Evolutionary conservation across 2,329 filamentous ascomycete species (phyloP).

Genomic region (Cladorrhinum sp.): DNA sequence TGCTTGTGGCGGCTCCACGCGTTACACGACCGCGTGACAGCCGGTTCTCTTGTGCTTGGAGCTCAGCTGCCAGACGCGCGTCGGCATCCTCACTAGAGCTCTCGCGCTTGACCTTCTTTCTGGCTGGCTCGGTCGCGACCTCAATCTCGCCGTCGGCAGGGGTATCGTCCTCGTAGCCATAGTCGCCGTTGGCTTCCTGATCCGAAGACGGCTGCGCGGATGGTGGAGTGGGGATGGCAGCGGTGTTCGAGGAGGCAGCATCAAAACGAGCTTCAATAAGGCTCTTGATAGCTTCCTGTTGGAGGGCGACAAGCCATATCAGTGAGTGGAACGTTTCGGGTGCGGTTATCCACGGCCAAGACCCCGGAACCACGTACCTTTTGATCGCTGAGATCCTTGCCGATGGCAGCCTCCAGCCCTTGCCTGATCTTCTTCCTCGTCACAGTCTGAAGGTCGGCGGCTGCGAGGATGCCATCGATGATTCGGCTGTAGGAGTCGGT

Average conservation of each 20-base stretch:
- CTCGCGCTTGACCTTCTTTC: conserved; percentile 67
- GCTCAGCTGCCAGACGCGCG: conserved; percentile 77
- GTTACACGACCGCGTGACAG: conserved; percentile 66
- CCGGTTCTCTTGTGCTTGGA: conserved; percentile 90
- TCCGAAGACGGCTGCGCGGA: conserved; percentile 36
- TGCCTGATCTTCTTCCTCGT: conserved; percentile 61
- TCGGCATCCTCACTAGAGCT: conserved; percentile 68
- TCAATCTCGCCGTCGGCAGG: conserved; percentile 44
- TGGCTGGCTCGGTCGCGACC: conserved; percentile 46
- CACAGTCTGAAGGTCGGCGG: conserved; percentile 59
- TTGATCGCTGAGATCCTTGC: conserved; percentile 56
- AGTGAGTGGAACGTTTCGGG: not conserved
- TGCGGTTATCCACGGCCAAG: not conserved
- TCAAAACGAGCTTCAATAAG: conserved; percentile 75
- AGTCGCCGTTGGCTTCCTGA: conserved; percentile 34
- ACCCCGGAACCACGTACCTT: conserved; percentile 44
- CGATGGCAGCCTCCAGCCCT: conserved; percentile 52
- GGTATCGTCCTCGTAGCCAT: conserved; percentile 32
- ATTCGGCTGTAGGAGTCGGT: conserved; percentile 52
- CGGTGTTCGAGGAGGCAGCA: conserved; percentile 54
- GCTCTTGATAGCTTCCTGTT: conserved; percentile 64
- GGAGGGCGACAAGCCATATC: not conserved
- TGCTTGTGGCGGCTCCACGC: conserved; percentile 63
- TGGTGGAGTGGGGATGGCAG: conserved; percentile 44
- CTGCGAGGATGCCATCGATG: conserved; percentile 58